Conservation (phyloP, 805 yeast species). For the Kurtzmaniella cleridarum region DNA sequence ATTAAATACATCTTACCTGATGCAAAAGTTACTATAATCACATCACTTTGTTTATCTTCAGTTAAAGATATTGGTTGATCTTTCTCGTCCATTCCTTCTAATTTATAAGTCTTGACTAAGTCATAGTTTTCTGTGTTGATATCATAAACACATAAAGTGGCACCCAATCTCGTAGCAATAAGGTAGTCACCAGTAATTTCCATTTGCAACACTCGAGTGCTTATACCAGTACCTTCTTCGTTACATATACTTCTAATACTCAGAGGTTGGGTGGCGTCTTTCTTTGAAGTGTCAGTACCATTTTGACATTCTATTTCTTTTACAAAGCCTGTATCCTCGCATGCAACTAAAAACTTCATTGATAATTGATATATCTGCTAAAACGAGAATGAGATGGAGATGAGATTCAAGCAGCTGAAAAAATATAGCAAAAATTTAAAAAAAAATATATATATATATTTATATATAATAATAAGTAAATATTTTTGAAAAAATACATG, state of each 20-base stretch:
- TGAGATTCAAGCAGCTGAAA: neutral
- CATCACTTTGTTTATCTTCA: conserved; percentile 20
- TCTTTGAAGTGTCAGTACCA: conserved; percentile 77
- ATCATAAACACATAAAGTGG: conserved; percentile 37
- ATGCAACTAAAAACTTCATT: conserved; percentile 60
- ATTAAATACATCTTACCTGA: conserved; percentile 40
- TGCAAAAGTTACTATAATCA: conserved; percentile 41
- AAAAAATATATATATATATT: too few relatives aligned
- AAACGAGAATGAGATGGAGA: neutral
- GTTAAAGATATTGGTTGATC: conserved; percentile 30
- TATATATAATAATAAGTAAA: too few relatives aligned
- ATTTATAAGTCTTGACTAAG: conserved; percentile 23
- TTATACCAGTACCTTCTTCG: conserved; percentile 19
- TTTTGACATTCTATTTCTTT: conserved; percentile 58
- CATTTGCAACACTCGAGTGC: conserved; percentile 31
- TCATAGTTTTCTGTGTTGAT: conserved; percentile 27
- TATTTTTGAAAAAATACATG: too few relatives aligned
- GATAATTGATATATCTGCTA: neutral
- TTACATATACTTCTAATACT: conserved; percentile 40
- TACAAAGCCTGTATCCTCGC: conserved; percentile 62
- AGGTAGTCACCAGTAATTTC: conserved; percentile 26
- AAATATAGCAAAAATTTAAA: too few relatives aligned
- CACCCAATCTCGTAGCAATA: conserved; percentile 40
- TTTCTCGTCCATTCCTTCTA: conserved; percentile 5
- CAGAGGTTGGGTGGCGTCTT: conserved; percentile 60